phyloP scores from a whole-genome alignment of 805 yeast genomes.

The Candida silvicultrix region DNA sequence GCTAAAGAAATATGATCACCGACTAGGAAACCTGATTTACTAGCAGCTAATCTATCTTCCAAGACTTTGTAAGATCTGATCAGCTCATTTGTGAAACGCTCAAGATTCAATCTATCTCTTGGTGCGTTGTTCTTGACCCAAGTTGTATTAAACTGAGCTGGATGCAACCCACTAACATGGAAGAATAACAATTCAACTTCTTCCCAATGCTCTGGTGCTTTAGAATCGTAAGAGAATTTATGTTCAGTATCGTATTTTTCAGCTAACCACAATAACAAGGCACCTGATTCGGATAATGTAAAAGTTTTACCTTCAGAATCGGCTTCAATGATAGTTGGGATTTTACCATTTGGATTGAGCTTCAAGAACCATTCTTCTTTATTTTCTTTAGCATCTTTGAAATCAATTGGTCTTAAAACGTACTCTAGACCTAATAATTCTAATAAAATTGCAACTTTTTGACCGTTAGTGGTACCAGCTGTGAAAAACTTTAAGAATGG shows the following conservation, averaged over 20 bases:
- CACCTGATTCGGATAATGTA: constrained; percentile 52
- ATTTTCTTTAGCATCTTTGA: constrained; percentile 34
- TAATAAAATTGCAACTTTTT: constrained; percentile 30
- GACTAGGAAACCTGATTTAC: constrained; percentile 43
- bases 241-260: constrained; percentile 51
- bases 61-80: constrained; percentile 43
- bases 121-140: constrained; percentile 34
- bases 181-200: constrained; percentile 46
- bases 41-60: constrained; percentile 40
- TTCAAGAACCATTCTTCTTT: constrained; percentile 51
- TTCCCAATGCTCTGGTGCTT: constrained; percentile 41
- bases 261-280: constrained; percentile 50
- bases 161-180: constrained; percentile 54
- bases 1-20: constrained; percentile 55
- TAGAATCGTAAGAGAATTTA: constrained; percentile 29
- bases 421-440: constrained; percentile 28
- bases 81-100: constrained; percentile 42
- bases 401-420: constrained; percentile 31
- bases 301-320: constrained; percentile 31
- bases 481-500: constrained; percentile 38
- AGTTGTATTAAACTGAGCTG: constrained; percentile 53
- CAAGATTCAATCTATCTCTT: constrained; percentile 42
- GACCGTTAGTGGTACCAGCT: constrained; percentile 33
- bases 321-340: constrained; percentile 43
- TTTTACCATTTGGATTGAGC: constrained; percentile 55